phyloP scores from a whole-genome alignment of 352 stramenopile species.

The Hyaloperonospora brassicae region DNA sequence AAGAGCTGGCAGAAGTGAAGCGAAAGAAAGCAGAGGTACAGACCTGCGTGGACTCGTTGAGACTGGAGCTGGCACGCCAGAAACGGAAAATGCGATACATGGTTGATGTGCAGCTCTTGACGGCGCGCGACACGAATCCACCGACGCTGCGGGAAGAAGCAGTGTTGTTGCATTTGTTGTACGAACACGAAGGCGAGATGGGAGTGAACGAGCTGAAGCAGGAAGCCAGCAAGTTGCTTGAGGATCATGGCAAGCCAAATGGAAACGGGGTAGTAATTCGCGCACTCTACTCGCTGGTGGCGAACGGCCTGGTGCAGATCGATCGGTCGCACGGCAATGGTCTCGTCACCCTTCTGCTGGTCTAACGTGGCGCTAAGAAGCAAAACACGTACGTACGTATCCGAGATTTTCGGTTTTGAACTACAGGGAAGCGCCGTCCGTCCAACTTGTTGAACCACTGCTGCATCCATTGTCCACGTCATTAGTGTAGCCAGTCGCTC shows the following conservation, averaged over 20 bases:
- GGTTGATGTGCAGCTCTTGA: conserved; percentile 53
- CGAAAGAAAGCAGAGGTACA: conserved; percentile 17
- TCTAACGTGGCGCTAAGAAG: conserved; percentile 19
- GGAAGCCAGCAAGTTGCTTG: conserved; percentile 34
- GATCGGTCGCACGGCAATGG: conserved; percentile 56
- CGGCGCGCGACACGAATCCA: conserved; percentile 35
- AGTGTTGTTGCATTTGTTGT: conserved; percentile 55
- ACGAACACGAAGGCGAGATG: conserved; percentile 54
- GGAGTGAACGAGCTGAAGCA: conserved; percentile 55
- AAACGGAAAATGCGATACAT: conserved; percentile 64
- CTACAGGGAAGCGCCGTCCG: not conserved
- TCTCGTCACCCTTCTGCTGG: conserved; percentile 53
- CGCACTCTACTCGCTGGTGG: conserved; percentile 60
- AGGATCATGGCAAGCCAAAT: conserved; percentile 36
- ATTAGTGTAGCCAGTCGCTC: conserved; percentile 36
- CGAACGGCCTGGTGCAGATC: conserved; percentile 63
- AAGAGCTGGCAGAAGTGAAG: conserved; percentile 27
- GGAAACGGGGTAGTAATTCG: conserved; percentile 40
- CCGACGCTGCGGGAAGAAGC: conserved; percentile 45
- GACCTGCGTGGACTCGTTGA: conserved; percentile 30
- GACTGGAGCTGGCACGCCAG: conserved; percentile 31
- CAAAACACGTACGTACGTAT: not conserved
- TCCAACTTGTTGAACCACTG: conserved; percentile 15
- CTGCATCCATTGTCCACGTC: conserved; percentile 38
- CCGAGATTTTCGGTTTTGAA: not conserved